A percentile compares a stretch with the other conserved stretches of the same genome.
These are phyloP conservation scores for Cyberlindnera veronae DNA, from an alignment of 805 yeast genomes.

Conservation along the genomic window DNA sequence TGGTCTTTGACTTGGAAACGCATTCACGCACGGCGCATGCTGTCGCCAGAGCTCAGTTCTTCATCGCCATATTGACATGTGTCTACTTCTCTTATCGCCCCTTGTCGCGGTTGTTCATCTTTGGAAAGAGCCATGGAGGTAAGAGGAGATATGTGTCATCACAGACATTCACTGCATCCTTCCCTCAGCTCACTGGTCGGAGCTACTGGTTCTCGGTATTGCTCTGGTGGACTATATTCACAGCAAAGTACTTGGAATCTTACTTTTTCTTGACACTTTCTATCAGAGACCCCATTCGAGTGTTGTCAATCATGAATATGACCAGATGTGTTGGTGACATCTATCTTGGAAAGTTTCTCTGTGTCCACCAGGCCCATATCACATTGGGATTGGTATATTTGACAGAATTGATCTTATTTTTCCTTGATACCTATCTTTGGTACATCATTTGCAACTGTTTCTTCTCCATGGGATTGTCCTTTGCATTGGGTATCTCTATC, in stretches of 20 bases:
- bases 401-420: slow-evolving; percentile 68
- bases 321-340: slow-evolving; percentile 63
- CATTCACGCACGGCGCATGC: slow-evolving; percentile 37
- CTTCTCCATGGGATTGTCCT: slow-evolving; percentile 67
- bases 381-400: slow-evolving; percentile 49
- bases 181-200: slow-evolving; percentile 49
- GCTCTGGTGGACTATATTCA: slow-evolving; percentile 63
- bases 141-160: slow-evolving; percentile 55
- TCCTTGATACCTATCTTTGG: slow-evolving; percentile 84
- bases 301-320: slow-evolving; percentile 54
- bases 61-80: slow-evolving; percentile 53
- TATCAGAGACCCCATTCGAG: slow-evolving; percentile 70
- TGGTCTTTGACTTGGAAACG: slow-evolving; percentile 35
- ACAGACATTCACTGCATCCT: slow-evolving; percentile 56
- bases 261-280: slow-evolving; percentile 76
- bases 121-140: slow-evolving; percentile 21
- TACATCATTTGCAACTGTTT: slow-evolving; percentile 75
- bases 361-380: slow-evolving; percentile 55
- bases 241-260: slow-evolving; percentile 69
- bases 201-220: slow-evolving; percentile 60
- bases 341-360: slow-evolving; percentile 49
- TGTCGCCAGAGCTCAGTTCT: slow-evolving; percentile 51
- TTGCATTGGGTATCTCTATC: slow-evolving; percentile 75
- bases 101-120: slow-evolving; percentile 47
- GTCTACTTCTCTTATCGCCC: slow-evolving; percentile 59